These are phyloP conservation scores for Lentinula lateritia DNA, from an alignment of 768 basidiomycete species.

Conservation along the genomic window DNA sequence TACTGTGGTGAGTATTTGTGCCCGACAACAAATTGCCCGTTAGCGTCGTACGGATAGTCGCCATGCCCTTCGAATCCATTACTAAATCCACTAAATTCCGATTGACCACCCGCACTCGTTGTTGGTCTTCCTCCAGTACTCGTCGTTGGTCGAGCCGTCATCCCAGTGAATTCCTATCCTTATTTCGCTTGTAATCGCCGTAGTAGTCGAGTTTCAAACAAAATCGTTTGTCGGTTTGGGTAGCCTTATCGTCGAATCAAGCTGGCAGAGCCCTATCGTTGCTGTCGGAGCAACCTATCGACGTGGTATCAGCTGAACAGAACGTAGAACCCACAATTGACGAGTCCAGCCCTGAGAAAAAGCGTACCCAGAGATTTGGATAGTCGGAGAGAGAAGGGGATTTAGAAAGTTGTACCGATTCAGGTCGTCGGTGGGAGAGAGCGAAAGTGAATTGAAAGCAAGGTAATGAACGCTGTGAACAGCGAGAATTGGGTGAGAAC, in stretches of 20 bases:
- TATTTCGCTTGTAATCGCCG: not conserved
- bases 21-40: not conserved
- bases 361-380: too few species aligned
- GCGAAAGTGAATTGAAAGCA: not conserved
- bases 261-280: too few species aligned
- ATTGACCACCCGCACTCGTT: not conserved
- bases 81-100: not conserved
- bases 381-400: too few species aligned
- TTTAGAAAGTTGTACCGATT: not conserved
- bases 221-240: too few species aligned
- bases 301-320: too few species aligned
- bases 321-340: too few species aligned
- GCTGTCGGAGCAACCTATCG: too few species aligned
- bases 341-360: too few species aligned
- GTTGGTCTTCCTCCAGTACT: slow-evolving; percentile 1
- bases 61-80: not conserved
- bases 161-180: not conserved
- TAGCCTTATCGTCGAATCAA: too few species aligned
- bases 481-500: not conserved
- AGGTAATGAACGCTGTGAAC: not conserved
- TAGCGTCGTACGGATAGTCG: not conserved
- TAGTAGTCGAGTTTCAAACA: not conserved
- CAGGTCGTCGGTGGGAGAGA: not conserved
- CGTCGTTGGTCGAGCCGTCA: not conserved
- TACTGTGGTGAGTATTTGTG: not conserved